These are phyloP conservation scores for Ophioceras dolichostomum DNA, from an alignment of 2,329 filamentous ascomycete species.

Conservation along the genomic window DNA sequence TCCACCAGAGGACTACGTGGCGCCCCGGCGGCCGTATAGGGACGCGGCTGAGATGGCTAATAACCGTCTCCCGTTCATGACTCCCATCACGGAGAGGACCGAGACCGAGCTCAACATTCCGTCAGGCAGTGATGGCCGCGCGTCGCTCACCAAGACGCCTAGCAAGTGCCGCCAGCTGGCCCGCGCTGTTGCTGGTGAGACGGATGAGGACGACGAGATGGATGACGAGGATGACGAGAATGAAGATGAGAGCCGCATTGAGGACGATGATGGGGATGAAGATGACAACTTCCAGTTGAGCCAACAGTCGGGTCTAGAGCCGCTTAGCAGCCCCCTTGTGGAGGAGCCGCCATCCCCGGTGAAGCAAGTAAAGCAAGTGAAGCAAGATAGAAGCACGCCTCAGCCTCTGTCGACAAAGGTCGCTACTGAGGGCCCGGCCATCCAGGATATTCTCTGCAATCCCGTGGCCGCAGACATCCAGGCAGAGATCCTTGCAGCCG, in stretches of 20 bases:
- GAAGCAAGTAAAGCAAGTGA: no score
- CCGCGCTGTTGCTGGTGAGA: constrained; percentile 7
- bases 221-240: constrained; percentile 10
- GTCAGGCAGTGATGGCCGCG: neutral
- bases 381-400: no score
- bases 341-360: constrained; percentile 9
- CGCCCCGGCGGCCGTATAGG: constrained; percentile 67
- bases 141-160: constrained; percentile 54
- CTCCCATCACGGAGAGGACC: constrained; percentile 90
- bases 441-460: constrained; percentile 77
- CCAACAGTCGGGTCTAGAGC: no score
- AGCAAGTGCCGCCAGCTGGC: constrained; percentile 32
- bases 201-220: constrained; percentile 20
- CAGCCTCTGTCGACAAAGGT: constrained; percentile 9
- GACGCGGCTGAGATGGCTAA: constrained; percentile 72
- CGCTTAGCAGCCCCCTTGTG: constrained; percentile 43
- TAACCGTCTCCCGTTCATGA: constrained; percentile 95
- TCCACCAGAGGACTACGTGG: constrained; percentile 76
- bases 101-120: constrained; percentile 40
- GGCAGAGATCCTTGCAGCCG: constrained; percentile 59
- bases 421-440: constrained; percentile 54
- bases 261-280: constrained; percentile 1
- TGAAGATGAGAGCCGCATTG: neutral
- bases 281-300: no score
- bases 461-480: constrained; percentile 71